Percentiles rank a stretch among this genome's conserved stretches.
These are phyloP conservation scores for Bombardia bombarda DNA, from an alignment of 495 filamentous ascomycete genomes.

Conservation along the genomic window DNA sequence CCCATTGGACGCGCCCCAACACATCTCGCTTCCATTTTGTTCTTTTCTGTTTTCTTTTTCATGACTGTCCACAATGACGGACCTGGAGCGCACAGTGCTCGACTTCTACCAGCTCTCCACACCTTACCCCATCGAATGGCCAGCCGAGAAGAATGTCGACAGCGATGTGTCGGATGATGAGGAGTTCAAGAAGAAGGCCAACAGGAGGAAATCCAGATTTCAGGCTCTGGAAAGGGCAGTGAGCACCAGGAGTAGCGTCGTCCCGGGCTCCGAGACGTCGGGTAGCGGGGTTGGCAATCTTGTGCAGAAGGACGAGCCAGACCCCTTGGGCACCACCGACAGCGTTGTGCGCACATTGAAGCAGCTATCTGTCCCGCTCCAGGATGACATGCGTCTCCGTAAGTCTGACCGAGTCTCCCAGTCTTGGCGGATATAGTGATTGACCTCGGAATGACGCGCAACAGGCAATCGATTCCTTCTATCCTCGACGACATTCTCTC, in stretches of 20 bases:
- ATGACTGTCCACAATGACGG: conserved; percentile 36
- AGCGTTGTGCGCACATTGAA: conserved; percentile 79
- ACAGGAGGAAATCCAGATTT: conserved; percentile 68
- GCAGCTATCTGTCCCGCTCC: conserved; percentile 67
- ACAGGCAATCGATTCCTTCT: conserved; percentile 85
- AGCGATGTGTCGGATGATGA: conserved; percentile 64
- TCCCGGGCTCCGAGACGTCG: conserved; percentile 62
- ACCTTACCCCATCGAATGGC: conserved; percentile 79
- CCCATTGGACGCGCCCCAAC: too few species aligned
- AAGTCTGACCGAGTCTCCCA: conserved; percentile 21
- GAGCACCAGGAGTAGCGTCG: conserved; percentile 54
- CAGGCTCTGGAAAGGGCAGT: conserved; percentile 71
- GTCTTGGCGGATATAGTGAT: not conserved
- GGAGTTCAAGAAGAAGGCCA: conserved; percentile 38
- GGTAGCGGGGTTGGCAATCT: conserved; percentile 62
- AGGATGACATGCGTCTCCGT: conserved; percentile 76
- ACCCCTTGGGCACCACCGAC: conserved; percentile 72
- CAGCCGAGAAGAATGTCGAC: conserved; percentile 63
- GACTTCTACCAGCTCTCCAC: conserved; percentile 83
- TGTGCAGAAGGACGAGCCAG: conserved; percentile 81
- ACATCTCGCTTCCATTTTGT: too few species aligned
- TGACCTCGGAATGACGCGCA: conserved; percentile 1
- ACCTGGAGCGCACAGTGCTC: conserved; percentile 64
- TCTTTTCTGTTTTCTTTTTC: too few species aligned
- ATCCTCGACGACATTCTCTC: conserved; percentile 91